phyloP scores from a whole-genome alignment of 768 basidiomycete genomes.

The Phylloporus sp. region DNA sequence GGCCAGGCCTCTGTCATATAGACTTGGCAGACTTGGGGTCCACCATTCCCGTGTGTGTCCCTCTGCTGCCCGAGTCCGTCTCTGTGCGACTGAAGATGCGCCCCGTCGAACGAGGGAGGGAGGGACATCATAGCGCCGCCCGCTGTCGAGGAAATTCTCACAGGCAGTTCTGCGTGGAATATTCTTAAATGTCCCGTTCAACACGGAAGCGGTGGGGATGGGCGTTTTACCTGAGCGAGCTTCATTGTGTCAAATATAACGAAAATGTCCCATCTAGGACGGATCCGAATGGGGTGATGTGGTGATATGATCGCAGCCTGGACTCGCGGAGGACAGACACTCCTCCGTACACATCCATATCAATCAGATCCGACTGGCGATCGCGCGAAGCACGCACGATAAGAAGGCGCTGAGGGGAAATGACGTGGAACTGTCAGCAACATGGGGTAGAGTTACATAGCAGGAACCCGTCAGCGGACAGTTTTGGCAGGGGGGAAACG shows the following conservation, averaged over 20 bases:
- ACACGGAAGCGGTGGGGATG: conserved; percentile 15
- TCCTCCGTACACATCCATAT: conserved; percentile 6
- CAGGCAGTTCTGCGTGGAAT: conserved; percentile 13
- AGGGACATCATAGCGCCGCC: not conserved
- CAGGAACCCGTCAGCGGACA: not conserved
- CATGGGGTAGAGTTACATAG: conserved; percentile 1
- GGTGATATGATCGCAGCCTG: conserved; percentile 8
- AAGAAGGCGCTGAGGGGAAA: conserved; percentile 9
- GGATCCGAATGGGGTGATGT: conserved; percentile 16
- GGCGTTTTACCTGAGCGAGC: conserved; percentile 7
- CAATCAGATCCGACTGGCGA: conserved; percentile 14
- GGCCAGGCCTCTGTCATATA: not conserved
- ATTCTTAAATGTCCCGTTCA: conserved; percentile 17
- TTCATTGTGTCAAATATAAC: conserved; percentile 9
- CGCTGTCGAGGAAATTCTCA: conserved; percentile 10
- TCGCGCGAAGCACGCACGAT: conserved; percentile 9
- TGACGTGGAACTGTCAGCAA: conserved; percentile 22
- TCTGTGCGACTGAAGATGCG: not conserved
- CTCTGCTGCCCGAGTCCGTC: no score
- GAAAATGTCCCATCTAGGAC: conserved; percentile 10
- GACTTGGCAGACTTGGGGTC: no score
- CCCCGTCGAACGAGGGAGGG: conserved; percentile 5
- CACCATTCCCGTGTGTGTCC: no score
- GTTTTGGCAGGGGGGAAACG: conserved; percentile 2
- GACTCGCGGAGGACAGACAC: conserved; percentile 5